Percentiles rank a stretch among this genome's conserved stretches.
These are phyloP conservation scores for Solanum etuberosum DNA, from an alignment of 257 asterid species.

Conservation along the genomic window DNA sequence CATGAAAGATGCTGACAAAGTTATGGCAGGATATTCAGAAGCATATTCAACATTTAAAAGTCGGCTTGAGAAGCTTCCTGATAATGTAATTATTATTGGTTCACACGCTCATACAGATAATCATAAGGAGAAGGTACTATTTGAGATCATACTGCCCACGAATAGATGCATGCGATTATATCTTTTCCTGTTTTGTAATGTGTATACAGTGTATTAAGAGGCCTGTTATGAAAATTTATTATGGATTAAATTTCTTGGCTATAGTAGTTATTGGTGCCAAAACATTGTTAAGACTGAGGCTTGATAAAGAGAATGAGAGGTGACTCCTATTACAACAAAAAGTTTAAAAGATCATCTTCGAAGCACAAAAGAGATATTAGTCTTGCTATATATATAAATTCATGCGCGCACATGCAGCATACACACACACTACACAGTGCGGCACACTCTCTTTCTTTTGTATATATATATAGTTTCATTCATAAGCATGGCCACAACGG, in stretches of 20 bases:
- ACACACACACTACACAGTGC: too few species aligned
- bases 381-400: neutral
- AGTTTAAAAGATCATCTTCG: neutral
- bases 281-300: neutral
- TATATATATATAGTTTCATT: too few species aligned
- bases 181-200: neutral
- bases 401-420: too few species aligned
- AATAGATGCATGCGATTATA: neutral
- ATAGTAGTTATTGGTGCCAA: neutral
- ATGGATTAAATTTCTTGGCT: neutral
- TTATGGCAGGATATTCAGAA: constrained; percentile 60
- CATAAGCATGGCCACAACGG: neutral
- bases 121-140: constrained; percentile 68
- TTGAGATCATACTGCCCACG: neutral
- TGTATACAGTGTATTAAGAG: neutral
- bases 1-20: constrained; percentile 85
- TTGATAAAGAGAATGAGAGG: neutral
- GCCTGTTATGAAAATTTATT: neutral
- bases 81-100: constrained; percentile 64
- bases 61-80: constrained; percentile 76
- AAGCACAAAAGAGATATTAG: neutral
- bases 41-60: constrained; percentile 46
- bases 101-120: constrained; percentile 58
- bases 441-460: neutral
- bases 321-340: neutral